These are phyloP conservation scores for Candida multigemmis DNA, from an alignment of 805 yeast genomes.

Conservation along the genomic window DNA sequence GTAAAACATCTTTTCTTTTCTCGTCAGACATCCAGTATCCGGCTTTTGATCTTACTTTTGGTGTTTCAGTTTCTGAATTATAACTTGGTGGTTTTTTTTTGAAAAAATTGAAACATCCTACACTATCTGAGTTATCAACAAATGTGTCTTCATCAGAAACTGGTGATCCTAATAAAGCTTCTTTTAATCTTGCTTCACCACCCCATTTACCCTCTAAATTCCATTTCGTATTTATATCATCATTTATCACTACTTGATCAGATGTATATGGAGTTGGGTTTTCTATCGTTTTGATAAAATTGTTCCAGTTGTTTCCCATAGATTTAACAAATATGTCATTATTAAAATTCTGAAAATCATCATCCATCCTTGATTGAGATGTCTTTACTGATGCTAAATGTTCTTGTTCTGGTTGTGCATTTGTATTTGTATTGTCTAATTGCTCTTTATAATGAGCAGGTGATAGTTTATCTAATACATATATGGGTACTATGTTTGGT, in stretches of 20 bases:
- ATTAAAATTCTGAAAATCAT: slow-evolving; percentile 24
- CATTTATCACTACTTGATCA: slow-evolving; percentile 16
- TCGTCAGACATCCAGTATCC: slow-evolving; percentile 63
- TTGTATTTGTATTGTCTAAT: slow-evolving; percentile 19
- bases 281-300: slow-evolving; percentile 38
- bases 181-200: slow-evolving; percentile 56
- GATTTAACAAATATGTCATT: slow-evolving; percentile 29
- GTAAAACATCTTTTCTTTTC: slow-evolving; percentile 55
- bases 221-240: slow-evolving; percentile 23
- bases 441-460: slow-evolving; percentile 32
- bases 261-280: slow-evolving; percentile 30
- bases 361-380: slow-evolving; percentile 11
- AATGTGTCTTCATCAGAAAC: slow-evolving; percentile 20
- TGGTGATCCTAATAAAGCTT: slow-evolving; percentile 35
- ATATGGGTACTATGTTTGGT: slow-evolving; percentile 46
- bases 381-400: slow-evolving; percentile 4
- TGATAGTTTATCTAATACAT: slow-evolving; percentile 49
- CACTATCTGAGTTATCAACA: slow-evolving; percentile 7
- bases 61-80: slow-evolving; percentile 9
- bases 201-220: slow-evolving; percentile 51
- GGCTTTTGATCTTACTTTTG: slow-evolving; percentile 44
- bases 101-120: slow-evolving; percentile 1
- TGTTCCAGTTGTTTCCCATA: slow-evolving; percentile 42
- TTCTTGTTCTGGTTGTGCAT: slow-evolving; percentile 5
- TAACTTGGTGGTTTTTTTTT: slow-evolving; percentile 1